Evolutionary conservation across 108 stramenopile species (phyloP), one percentile per base, ranked within the genome.

Genomic region (Hondaea fermentalgiana): DNA sequence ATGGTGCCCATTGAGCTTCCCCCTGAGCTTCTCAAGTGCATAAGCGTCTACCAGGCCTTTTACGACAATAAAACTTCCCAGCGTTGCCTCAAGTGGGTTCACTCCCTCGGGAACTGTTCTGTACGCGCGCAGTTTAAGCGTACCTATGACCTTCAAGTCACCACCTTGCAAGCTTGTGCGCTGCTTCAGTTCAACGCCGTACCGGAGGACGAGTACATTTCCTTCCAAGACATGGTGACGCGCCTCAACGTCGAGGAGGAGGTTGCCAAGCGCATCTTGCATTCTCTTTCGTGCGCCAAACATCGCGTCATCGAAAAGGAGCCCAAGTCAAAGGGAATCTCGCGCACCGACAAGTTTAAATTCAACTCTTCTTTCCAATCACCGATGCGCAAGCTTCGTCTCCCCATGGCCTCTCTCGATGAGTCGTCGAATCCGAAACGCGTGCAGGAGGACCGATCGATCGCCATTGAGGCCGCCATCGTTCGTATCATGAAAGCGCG

Each of bases 401-500:
- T 99, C 88, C 98, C 99, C 6, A 98, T 99, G 98, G 99, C 99
- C n/a, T 95, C 96, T 4, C 93, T 99, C 57, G 99, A 99, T 57
- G 95, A 98, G 58, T 91, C 95, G 42, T 95, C 97, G 94, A 99
- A 97, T 94, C 97, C 96, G 44, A 98, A 98, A 92, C 91, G 96
- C 10, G 98, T 99, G 4, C 97, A 99, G 93, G 99, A 99, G 89
- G 99, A 99, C 93, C 94, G 98, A 28, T 92, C 95, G 29, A 93
- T 96, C 93, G 98, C 98, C 42, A 99, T 99, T 88, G 99, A 99
- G 93, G 99, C 99, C 57, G 97, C 98, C 44, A 97, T 99, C 91
- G 99, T 99, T 12, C 96, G 99, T 88, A 99, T 98, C 92, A 99
- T 99, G 99, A 99, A 99, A 93, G 97, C 97, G n/a, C 93, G 97